Conservation (phyloP, 2,329 filamentous ascomycete species). For the Gnomoniopsis smithogilvyi region DNA sequence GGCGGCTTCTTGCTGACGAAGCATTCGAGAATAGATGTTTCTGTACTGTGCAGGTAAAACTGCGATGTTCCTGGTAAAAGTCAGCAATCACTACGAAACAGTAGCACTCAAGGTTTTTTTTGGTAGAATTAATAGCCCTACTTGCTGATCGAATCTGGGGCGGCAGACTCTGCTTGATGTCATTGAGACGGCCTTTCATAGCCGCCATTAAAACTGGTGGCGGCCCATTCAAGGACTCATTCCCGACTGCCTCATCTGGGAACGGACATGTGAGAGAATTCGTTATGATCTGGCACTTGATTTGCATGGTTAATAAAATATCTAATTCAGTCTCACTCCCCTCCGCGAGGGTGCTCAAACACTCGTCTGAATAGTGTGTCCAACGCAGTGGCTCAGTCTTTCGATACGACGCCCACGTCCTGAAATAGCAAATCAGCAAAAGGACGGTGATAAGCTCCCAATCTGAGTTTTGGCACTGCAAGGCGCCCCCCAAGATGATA, state of each 20-base stretch:
- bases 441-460: too few relatives aligned
- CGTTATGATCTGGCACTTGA: slow-evolving; percentile 24
- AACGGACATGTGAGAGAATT: slow-evolving; percentile 21
- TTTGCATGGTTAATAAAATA: slow-evolving; percentile 18
- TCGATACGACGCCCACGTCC: slow-evolving; percentile 11
- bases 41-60: slow-evolving; percentile 21
- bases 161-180: slow-evolving; percentile 19
- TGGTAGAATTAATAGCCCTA: too few relatives aligned
- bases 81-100: too few relatives aligned
- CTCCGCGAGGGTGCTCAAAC: slow-evolving; percentile 13
- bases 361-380: slow-evolving; percentile 18
- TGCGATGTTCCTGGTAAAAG: slow-evolving; percentile 15
- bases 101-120: too few relatives aligned
- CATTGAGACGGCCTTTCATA: slow-evolving; percentile 20
- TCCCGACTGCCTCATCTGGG: slow-evolving; percentile 3
- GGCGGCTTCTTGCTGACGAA: slow-evolving; percentile 8
- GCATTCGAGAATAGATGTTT: slow-evolving; percentile 22
- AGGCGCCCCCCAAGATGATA: too few relatives aligned
- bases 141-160: slow-evolving; percentile 16
- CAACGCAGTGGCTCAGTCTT: slow-evolving; percentile 21
- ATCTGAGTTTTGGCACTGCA: too few relatives aligned
- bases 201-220: slow-evolving; percentile 19
- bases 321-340: slow-evolving; percentile 21
- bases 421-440: neutral
- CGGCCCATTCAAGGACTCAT: neutral